Conservation (phyloP, 2,329 filamentous ascomycete genomes). For the Diaporthe destruens region DNA sequence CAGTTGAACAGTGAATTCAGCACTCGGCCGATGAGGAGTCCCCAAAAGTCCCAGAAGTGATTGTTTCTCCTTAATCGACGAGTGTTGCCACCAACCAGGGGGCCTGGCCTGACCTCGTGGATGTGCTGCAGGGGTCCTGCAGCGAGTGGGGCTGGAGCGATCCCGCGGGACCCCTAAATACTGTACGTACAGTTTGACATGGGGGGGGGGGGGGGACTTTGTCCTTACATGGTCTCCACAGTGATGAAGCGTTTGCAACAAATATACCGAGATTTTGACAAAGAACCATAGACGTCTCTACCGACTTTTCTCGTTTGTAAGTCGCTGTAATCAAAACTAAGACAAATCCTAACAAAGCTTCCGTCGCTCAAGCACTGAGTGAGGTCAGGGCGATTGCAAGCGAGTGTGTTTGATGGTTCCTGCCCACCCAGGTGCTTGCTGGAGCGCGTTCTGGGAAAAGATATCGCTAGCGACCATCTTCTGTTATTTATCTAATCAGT, state of each 20-base stretch:
- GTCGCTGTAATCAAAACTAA: background rate
- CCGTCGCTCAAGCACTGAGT: too few species aligned
- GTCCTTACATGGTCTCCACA: background rate
- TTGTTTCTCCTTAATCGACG: background rate
- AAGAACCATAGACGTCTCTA: background rate
- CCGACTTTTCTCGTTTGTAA: background rate
- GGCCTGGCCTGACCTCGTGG: conserved; percentile 24
- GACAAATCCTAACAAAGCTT: too few species aligned
- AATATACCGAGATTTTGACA: too few species aligned
- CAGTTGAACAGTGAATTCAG: background rate
- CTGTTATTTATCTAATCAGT: too few species aligned
- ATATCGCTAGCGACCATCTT: too few species aligned
- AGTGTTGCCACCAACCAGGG: conserved; percentile 31
- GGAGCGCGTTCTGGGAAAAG: too few species aligned
- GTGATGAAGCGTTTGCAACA: too few species aligned
- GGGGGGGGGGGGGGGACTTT: too few species aligned
- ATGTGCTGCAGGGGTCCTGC: conserved; percentile 17
- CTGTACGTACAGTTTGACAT: too few species aligned
- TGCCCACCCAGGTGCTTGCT: too few species aligned
- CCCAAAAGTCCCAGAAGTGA: background rate
- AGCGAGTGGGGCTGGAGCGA: background rate
- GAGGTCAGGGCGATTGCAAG: too few species aligned
- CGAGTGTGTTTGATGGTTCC: too few species aligned
- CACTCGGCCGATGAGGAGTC: conserved; percentile 1
- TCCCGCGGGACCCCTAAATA: conserved; percentile 13